phyloP scores from a whole-genome alignment of 192 early-diverging fungal species.

The Linderina pennispora region DNA sequence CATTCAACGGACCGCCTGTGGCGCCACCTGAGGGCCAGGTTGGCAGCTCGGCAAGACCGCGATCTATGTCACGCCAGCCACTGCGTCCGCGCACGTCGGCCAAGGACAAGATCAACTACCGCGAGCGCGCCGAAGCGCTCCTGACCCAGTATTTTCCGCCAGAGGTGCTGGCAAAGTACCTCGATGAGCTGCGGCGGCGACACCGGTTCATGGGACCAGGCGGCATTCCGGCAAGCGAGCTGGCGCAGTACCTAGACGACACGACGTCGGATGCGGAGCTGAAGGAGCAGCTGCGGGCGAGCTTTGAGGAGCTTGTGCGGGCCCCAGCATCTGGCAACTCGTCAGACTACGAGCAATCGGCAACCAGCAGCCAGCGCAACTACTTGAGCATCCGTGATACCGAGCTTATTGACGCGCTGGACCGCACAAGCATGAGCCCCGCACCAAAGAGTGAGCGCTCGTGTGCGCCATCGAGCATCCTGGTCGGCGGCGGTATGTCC shows the following conservation, averaged over 20 bases:
- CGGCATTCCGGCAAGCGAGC: constrained; percentile 37
- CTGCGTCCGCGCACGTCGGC: constrained; percentile 19
- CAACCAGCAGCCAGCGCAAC: constrained; percentile 15
- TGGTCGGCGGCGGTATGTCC: constrained; percentile 41
- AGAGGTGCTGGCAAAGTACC: constrained; percentile 30
- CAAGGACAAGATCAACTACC: constrained; percentile 41
- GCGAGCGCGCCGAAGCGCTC: constrained; percentile 37
- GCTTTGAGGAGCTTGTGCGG: constrained; percentile 30
- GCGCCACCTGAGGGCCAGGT: constrained; percentile 27
- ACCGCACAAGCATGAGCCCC: constrained; percentile 39
- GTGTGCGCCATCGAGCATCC: constrained; percentile 7
- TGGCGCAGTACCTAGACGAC: constrained; percentile 27
- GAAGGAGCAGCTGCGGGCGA: constrained; percentile 43
- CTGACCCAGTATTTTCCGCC: constrained; percentile 43
- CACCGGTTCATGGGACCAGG: constrained; percentile 44
- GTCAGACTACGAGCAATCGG: constrained; percentile 35
- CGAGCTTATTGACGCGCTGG: constrained; percentile 38
- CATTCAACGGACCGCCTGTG: constrained; percentile 38
- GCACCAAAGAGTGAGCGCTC: constrained; percentile 28
- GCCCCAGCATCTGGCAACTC: constrained; percentile 11
- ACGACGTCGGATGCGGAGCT: constrained; percentile 26
- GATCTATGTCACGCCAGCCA: constrained; percentile 13
- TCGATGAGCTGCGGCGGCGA: constrained; percentile 43
- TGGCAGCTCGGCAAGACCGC: constrained; percentile 10
- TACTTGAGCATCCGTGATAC: constrained; percentile 43